Conservation (phyloP, 148 eudicot genomes). For the Heliosperma pusillum region DNA sequence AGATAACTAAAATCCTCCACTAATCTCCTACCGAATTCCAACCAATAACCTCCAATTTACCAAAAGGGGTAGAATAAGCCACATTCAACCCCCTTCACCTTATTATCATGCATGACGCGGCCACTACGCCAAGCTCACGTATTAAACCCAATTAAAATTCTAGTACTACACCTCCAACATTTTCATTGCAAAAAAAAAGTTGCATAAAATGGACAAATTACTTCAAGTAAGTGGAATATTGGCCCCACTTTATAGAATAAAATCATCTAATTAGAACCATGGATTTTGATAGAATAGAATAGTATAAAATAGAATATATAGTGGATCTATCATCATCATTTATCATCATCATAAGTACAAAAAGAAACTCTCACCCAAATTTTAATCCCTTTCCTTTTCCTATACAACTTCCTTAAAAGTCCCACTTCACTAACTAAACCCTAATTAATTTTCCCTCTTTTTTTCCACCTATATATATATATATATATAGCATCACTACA, state of each 20-base stretch:
- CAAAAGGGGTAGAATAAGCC: too few relatives aligned
- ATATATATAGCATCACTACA: background rate
- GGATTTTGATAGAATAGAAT: background rate
- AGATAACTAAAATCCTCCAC: too few relatives aligned
- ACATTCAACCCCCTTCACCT: too few relatives aligned
- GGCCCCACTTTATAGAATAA: conserved; percentile 20
- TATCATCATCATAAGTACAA: conserved; percentile 16
- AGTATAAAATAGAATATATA: background rate
- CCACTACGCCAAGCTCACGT: conserved; percentile 30
- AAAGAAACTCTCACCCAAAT: conserved; percentile 18
- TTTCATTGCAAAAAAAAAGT: background rate
- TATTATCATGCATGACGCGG: conserved; percentile 15
- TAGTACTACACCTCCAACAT: background rate
- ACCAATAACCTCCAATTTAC: too few relatives aligned
- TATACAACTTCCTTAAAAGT: conserved; percentile 22
- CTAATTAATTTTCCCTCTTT: conserved; percentile 6
- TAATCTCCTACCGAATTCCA: too few relatives aligned
- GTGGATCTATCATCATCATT: conserved; percentile 7
- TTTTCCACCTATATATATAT: conserved; percentile 8
- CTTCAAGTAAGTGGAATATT: conserved; percentile 10
- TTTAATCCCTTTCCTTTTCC: too few relatives aligned
- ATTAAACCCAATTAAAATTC: conserved; percentile 3
- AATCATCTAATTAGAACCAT: background rate
- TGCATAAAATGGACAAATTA: conserved; percentile 6
- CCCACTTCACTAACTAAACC: conserved; percentile 3